Base-by-base conservation (phyloP, 164 flowering plant genomes). In the Warburgia ugandensis region DNA sequence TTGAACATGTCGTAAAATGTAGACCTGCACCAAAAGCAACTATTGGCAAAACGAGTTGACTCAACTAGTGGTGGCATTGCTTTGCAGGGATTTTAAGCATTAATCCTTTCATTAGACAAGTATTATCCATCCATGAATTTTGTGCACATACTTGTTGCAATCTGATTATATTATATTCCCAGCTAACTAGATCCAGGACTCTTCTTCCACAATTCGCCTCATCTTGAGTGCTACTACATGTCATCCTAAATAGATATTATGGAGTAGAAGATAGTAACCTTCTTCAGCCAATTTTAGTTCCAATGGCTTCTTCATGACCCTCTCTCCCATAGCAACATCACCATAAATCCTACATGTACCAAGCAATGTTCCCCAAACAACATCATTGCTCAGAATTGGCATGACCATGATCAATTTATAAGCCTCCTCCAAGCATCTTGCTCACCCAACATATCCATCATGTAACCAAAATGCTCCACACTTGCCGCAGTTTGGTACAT, bases 401-500 rank as follows among this genome's bases (percentile, higher is more conserved):
- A 68, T 68, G 28, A 31, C 37, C 17, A 20, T 33, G 30, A 68
- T 64, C 47, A 68, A 16, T 7, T 44, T 31, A 48, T 68, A 68
- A 13, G 73, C 73, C 38, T 56, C 68, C 43, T 64, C 60, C 43
- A 68, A 39, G 40, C 28, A 26, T 35, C 73, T 68, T 12, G 73
- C 65, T 12, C 60, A 27, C 68, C 66, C 45, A 64, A 52, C 65
- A 68, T 52, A 45, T 56, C 73, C 48, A 56, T 68, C 65, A 64
- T 64, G 48, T 68, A 68, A 16, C 73, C 73, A 56, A 64, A 68
- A 32, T 68, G 73, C 54, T 68, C 73, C 6, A 69, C 45, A 28
- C 63, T 45, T 0, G 66, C 54, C 32, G 40, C 50, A 1, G 58
- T 53, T 5, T 54, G 42, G 12, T 68, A 56, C 12, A 64, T 58